phyloP scores from a whole-genome alignment of 805 yeast species.

The Candida sithepensis region DNA sequence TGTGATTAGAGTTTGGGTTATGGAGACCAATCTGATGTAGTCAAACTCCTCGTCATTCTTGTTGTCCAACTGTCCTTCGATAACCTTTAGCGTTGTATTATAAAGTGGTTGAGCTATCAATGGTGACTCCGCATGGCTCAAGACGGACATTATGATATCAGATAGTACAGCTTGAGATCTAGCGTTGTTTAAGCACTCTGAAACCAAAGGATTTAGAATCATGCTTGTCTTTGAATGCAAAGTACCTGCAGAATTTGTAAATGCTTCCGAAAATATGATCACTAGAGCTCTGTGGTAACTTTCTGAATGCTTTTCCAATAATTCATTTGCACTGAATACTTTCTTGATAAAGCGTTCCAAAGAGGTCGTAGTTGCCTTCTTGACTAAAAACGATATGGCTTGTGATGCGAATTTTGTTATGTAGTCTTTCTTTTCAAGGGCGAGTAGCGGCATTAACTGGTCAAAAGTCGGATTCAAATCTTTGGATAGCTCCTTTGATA shows the following conservation, averaged over 20 bases:
- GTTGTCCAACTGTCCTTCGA: constrained; percentile 13
- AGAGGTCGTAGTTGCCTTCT: constrained; percentile 55
- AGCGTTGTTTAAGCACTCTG: constrained; percentile 18
- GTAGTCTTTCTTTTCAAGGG: constrained; percentile 53
- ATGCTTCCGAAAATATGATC: constrained; percentile 65
- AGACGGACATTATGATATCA: constrained; percentile 53
- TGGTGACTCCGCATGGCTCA: constrained; percentile 46
- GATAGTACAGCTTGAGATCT: constrained; percentile 43
- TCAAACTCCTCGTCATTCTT: constrained; percentile 7
- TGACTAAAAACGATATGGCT: constrained; percentile 77
- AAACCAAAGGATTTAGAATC: constrained; percentile 40
- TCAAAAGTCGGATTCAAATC: constrained; percentile 70
- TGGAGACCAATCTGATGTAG: constrained; percentile 25
- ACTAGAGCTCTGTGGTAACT: constrained; percentile 57
- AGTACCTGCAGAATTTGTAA: constrained; percentile 66
- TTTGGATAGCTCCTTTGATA: constrained; percentile 58
- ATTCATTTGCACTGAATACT: constrained; percentile 32
- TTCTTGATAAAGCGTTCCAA: constrained; percentile 43
- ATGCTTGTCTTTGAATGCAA: constrained; percentile 68
- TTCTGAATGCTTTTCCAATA: constrained; percentile 29
- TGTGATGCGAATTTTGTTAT: constrained; percentile 85
- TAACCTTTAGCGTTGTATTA: constrained; percentile 23
- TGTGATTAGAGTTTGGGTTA: constrained; percentile 41
- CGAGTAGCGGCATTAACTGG: constrained; percentile 59
- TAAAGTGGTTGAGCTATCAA: constrained; percentile 48